Evolutionary conservation across 2,329 filamentous ascomycete genomes (phyloP).

Genomic region (Tolypocladium paradoxum): DNA sequence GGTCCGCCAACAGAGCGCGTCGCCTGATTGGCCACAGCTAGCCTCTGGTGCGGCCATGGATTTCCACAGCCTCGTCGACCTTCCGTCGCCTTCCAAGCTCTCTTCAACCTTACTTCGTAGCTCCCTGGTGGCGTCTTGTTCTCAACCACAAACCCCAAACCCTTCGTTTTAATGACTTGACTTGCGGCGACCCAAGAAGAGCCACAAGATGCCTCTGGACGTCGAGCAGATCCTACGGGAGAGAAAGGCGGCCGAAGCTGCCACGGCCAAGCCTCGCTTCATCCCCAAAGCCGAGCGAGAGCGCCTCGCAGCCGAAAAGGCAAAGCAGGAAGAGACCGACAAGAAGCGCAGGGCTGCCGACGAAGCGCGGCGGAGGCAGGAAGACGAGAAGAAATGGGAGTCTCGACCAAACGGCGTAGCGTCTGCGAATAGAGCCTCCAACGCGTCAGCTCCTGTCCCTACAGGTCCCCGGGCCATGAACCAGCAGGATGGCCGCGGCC

Average conservation of each 20-base stretch:
- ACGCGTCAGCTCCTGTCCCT: constrained; percentile 35
- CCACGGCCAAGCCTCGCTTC: constrained; percentile 79
- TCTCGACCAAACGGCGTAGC: constrained; percentile 15
- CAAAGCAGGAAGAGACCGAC: constrained; percentile 55
- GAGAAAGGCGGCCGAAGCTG: constrained; percentile 78
- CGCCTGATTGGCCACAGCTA: constrained; percentile 3
- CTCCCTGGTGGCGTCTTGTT: background rate
- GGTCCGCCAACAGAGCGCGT: background rate
- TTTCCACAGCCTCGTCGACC: constrained; percentile 6
- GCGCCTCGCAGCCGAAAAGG: constrained; percentile 66
- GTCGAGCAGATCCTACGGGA: constrained; percentile 77
- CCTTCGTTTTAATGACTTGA: too few relatives aligned
- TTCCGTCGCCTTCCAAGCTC: background rate
- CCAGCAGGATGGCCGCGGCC: constrained; percentile 34
- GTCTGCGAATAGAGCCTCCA: constrained; percentile 12
- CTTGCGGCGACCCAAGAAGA: background rate
- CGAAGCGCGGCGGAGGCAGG: constrained; percentile 60
- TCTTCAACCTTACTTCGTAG: background rate
- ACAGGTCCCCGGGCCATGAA: constrained; percentile 62
- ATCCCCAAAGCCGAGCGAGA: constrained; percentile 76
- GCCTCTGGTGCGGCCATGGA: background rate
- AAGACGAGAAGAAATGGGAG: constrained; percentile 41
- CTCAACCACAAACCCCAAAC: too few relatives aligned
- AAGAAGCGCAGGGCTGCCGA: constrained; percentile 37
- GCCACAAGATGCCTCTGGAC: constrained; percentile 42